Evolutionary conservation across 768 basidiomycete genomes (phyloP), one percentile per base, ranked within the genome.

Genomic region (Tylopilus sp.): DNA sequence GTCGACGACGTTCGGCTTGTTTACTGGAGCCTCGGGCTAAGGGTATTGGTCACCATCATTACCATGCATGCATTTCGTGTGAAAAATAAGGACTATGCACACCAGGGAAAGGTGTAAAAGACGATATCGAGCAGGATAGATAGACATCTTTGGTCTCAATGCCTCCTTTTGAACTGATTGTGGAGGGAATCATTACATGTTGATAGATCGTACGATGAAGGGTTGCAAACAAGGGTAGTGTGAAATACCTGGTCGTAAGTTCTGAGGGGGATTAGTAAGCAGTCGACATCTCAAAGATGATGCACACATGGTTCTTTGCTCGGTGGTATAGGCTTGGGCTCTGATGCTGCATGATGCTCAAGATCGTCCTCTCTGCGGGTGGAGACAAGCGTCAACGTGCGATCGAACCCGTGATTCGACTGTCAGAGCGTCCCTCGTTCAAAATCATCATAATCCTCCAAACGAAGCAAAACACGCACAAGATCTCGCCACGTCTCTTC

Each of bases 401-500:
- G 76, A 70, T 89, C 84, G 60, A 89, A 91, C 1, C 88, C 88
- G 67, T 91, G 88, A 40, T 74, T 82, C 42, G 83, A 80, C 85
- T 89, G 55, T 42, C 17, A 48, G 26, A 44, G 23, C 53, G 41
- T 66, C 46, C 41, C 18, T 53, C 30, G n/a, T 52, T 56, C 23
- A 44, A 33, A n/a, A n/a, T n/a, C n/a, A 48, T 44, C 47, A 31
- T 18, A 42, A 39, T 38, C 13, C 22, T 23, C 2, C 30, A 26
- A 20, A 51, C 44, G 20, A 39, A 48, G 30, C 21, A 48, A 43
- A 52, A 65, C 10, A 18, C 82, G 58, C 59, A 88, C 86, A 56
- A 91, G 69, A 73, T 91, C 89, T 68, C 79, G 75, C 88, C 86
- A 91, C 8, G 89, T 92, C 69, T 92, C 87, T 65, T 83, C 83